Evolutionary conservation across 164 flowering plant genomes (phyloP), one percentile per base, ranked within the genome.

Genomic region (Nymphaea thermarum): DNA sequence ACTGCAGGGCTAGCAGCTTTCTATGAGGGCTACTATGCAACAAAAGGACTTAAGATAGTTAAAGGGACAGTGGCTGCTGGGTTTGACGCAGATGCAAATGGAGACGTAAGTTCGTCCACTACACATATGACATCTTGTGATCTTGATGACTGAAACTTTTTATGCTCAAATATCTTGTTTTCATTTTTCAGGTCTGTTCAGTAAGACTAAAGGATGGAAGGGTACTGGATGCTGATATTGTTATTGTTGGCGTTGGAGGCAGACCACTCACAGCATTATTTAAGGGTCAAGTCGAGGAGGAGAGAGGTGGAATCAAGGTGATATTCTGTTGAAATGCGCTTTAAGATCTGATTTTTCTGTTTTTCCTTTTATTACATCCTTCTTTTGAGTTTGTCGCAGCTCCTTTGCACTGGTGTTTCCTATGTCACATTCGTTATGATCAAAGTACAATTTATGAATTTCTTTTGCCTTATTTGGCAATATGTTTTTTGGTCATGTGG

Each of bases 1-100:
- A 92, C 98, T 65, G 73, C 97, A 70, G 96, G 63, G 43, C 84
- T 95, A 72, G 99, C 99, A 80, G 86, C 89, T 53, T 95, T 95
- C 74, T 95, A 95, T 76, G 99, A 95, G 82, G 87, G 88, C 65
- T 92, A 85, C 70, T 95, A 92, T 82, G 81, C 87, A 53, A 86
- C 84, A 43, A 95, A 95, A 75, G 96, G 98, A 75, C 62, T 95
- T 67, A 82, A 84, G 15, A 87, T 95, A 64, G 78, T 92, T 43
- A 95, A 95, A 81, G 99, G 99, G 73, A 90, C 99, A 16, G 97
- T 90, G 64, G 98, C 97, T 10, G 86, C 75, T 74, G 98, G 98
- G 15, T 92, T 95, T 76, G 84, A 75, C 64, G 60, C 93, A 14
- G 71, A 89, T 72, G 78, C 80, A 51, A 78, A 79, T 79, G 98